Percentiles rank a stretch among this genome's conserved stretches.
phyloP scores from a whole-genome alignment of 1,284 basidiomycete species.

The Ceratorhiza oryzae-sativae region DNA sequence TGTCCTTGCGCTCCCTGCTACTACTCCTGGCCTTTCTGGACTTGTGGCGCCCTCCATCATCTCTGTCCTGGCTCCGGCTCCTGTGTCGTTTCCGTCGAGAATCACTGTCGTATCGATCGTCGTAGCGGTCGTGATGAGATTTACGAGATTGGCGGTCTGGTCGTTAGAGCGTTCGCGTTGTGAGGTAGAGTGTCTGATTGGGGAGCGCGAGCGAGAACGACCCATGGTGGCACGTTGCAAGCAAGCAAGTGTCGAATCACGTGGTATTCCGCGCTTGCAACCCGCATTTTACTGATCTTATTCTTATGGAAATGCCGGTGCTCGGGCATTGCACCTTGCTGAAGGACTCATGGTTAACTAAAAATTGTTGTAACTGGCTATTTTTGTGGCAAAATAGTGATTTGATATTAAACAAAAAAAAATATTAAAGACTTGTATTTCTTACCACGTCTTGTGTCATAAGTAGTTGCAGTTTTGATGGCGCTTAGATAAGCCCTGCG shows the following conservation, averaged over 20 bases:
- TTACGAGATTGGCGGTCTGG: slow-evolving; percentile 40
- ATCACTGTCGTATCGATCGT: slow-evolving; percentile 45
- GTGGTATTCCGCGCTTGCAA: too few relatives aligned
- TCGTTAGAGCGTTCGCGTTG: slow-evolving; percentile 25
- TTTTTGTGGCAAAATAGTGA: too few relatives aligned
- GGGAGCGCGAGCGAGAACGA: slow-evolving; percentile 27
- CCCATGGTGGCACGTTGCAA: slow-evolving; percentile 17
- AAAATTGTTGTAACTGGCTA: too few relatives aligned
- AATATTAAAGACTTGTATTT: too few relatives aligned
- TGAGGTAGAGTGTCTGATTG: slow-evolving; percentile 14
- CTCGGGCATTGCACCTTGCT: too few relatives aligned
- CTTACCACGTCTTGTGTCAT: too few relatives aligned
- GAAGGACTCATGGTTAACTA: too few relatives aligned
- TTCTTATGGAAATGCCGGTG: too few relatives aligned
- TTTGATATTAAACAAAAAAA: too few relatives aligned
- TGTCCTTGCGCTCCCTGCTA: slow-evolving; percentile 45
- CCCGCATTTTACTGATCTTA: too few relatives aligned
- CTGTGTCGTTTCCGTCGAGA: slow-evolving; percentile 44
- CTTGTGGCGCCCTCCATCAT: slow-evolving; percentile 40
- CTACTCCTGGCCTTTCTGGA: slow-evolving; percentile 45
- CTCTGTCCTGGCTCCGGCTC: slow-evolving; percentile 43
- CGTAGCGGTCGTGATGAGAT: slow-evolving; percentile 33
- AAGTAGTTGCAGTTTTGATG: too few relatives aligned
- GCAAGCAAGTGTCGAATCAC: not conserved
- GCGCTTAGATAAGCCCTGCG: too few relatives aligned